Percentiles rank a stretch among this genome's conserved stretches.
phyloP scores from a whole-genome alignment of 129 eudicot genomes.

The Glebionis coronaria region DNA sequence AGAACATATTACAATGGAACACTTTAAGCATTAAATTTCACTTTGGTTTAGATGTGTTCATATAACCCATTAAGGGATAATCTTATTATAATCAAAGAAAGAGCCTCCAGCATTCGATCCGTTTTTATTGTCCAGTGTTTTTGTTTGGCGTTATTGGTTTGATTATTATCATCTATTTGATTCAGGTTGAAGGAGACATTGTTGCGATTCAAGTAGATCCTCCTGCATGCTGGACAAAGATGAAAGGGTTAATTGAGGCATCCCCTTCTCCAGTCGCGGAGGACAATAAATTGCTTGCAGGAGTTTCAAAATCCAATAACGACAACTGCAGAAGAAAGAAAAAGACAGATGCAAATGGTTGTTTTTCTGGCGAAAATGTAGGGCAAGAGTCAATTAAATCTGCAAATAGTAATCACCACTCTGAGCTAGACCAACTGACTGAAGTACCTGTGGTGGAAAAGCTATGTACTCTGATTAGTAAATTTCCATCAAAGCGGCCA shows the following conservation, averaged over 20 bases:
- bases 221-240: conserved; percentile 63
- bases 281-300: not conserved
- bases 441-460: conserved; percentile 45
- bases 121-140: conserved; percentile 7
- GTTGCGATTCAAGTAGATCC: conserved; percentile 74
- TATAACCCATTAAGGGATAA: too few relatives aligned
- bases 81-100: not conserved
- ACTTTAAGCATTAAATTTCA: too few relatives aligned
- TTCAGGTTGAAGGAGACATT: conserved; percentile 77
- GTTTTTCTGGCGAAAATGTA: conserved; percentile 21
- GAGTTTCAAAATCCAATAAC: too few relatives aligned
- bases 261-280: conserved; percentile 28
- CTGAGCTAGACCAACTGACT: conserved; percentile 20
- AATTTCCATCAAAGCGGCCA: conserved; percentile 71
- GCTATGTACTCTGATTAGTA: conserved; percentile 36
- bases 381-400: conserved; percentile 26
- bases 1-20: too few relatives aligned
- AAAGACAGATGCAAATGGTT: not conserved
- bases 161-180: conserved; percentile 9
- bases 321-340: too few relatives aligned
- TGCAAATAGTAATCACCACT: conserved; percentile 24
- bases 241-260: conserved; percentile 56
- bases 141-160: not conserved
- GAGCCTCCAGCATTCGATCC: not conserved
- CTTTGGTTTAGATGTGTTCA: too few relatives aligned